A percentile compares a stretch with the other conserved stretches of the same genome.
phyloP scores from a whole-genome alignment of 1,284 basidiomycete species.

The Pseudomicrostroma phylloplanum region DNA sequence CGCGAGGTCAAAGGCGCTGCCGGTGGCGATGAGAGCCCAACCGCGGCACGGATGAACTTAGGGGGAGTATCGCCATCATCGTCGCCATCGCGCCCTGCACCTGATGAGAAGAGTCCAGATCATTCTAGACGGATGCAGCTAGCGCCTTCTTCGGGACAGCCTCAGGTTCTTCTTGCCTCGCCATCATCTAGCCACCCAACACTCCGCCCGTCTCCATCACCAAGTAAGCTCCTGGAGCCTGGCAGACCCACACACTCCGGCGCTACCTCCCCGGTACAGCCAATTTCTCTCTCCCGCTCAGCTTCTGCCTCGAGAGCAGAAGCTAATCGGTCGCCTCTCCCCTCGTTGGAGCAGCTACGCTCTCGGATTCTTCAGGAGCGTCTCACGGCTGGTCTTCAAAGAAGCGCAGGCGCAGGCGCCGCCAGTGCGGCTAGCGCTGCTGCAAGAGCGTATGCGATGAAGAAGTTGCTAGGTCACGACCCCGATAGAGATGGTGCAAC shows the following conservation, averaged over 20 bases:
- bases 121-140: too few species aligned
- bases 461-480: constrained; percentile 43
- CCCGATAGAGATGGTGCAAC: constrained; percentile 16
- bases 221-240: neutral
- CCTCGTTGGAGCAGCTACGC: constrained; percentile 45
- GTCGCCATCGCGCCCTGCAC: too few species aligned
- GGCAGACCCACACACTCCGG: constrained; percentile 13
- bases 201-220: constrained; percentile 4
- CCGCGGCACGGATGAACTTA: too few species aligned
- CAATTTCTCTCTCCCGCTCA: constrained; percentile 15
- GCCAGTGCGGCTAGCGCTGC: constrained; percentile 40
- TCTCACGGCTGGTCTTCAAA: constrained; percentile 28
- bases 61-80: neutral
- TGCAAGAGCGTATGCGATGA: constrained; percentile 44
- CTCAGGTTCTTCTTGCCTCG: neutral
- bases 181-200: neutral
- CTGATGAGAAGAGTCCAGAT: too few species aligned
- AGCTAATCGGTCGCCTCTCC: constrained; percentile 26
- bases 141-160: too few species aligned
- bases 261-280: constrained; percentile 8
- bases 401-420: constrained; percentile 29
- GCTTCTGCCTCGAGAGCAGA: constrained; percentile 14
- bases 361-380: constrained; percentile 42
- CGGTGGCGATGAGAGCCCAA: neutral
- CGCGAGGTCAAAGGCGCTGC: constrained; percentile 25